Base-by-base conservation (phyloP, 2,329 filamentous ascomycete species). In the Penicillium glabrum region DNA sequence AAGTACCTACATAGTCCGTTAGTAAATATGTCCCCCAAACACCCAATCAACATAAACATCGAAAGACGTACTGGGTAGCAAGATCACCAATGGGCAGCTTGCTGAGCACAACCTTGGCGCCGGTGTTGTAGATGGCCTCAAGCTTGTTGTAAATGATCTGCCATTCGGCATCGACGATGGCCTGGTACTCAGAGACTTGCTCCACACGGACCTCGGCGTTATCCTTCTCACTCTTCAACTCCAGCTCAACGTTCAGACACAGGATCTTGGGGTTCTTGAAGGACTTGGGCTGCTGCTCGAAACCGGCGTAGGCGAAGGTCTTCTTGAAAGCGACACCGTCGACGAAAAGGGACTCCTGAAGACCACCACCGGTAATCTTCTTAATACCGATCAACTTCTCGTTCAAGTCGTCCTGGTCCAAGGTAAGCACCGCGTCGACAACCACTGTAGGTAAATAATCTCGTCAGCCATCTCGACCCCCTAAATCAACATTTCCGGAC, bases 61-160 rank as follows among this genome's bases (percentile, higher is more conserved):
- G 16, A 4, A 39, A 27, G 24, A 50, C 57, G 58, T 80, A 86
- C 81, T 99, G 95, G 54, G 95, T 99, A 58, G 95, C 95, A 72
- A 99, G 80, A 81, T 99, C 95, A 71, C 95, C 95, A 71, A 99
- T 98, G 41, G 95, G 95, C 60, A 98, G 83, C 80, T 97, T 98
- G 79, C 91, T 96, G 56, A 99, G 87, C 43, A 99, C 92, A 51
- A 99, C 92, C 85, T 97, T 96, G 63, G 95, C 95, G 53, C 95
- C 95, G 6, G 93, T 97, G 78, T 93, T 88, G 83, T 93, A 86
- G 53, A 96, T 80, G 48, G 93, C 91, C 80, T 99, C 95, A 75
- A 99, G 90, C 84, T 99, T 99, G 83, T 97, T 93, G 86, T 89
- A 98, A 77, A 99, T 99, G 73, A 99, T 99, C 78, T 97, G 92